phyloP scores from a whole-genome alignment of 1,139 yeast species.

The Magnusiomyces tetraspermus region DNA sequence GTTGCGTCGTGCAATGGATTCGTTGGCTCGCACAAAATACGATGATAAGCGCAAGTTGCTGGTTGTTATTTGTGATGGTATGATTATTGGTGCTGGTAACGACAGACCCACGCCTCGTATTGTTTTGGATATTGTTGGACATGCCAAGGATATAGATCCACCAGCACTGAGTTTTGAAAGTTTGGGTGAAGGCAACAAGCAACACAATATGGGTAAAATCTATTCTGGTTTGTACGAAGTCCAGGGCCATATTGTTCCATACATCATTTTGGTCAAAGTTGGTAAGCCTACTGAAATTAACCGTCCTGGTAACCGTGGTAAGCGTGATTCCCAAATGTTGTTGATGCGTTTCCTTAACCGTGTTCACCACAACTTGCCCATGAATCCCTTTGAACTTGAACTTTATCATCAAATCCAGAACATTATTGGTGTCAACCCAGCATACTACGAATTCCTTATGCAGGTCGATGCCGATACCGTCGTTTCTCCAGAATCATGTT shows the following conservation, averaged over 20 bases:
- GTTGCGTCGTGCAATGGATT: conserved; percentile 77
- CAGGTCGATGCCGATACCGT: conserved; percentile 38
- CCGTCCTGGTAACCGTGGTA: conserved; percentile 37
- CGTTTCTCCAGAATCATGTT: conserved; percentile 32
- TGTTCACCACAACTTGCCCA: conserved; percentile 34
- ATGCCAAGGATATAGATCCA: conserved; percentile 57
- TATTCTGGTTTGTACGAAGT: conserved; percentile 42
- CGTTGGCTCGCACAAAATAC: conserved; percentile 83
- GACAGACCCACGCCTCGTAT: conserved; percentile 81
- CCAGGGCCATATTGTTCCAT: conserved; percentile 64
- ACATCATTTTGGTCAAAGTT: conserved; percentile 33
- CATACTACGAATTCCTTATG: conserved; percentile 33
- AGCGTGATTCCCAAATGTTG: conserved; percentile 37
- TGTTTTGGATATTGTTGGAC: conserved; percentile 63
- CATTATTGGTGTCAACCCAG: conserved; percentile 37
- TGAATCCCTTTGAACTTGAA: conserved; percentile 36
- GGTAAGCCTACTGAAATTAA: conserved; percentile 31
- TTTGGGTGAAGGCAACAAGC: conserved; percentile 34
- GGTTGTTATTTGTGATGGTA: conserved; percentile 82
- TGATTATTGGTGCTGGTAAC: conserved; percentile 90
- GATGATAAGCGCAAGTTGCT: conserved; percentile 90
- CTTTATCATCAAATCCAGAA: conserved; percentile 36
- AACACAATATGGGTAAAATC: conserved; percentile 34
- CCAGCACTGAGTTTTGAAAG: conserved; percentile 67
- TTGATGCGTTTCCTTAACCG: conserved; percentile 35